phyloP scores from a whole-genome alignment of 805 yeast species.

The Candida boidinii region DNA sequence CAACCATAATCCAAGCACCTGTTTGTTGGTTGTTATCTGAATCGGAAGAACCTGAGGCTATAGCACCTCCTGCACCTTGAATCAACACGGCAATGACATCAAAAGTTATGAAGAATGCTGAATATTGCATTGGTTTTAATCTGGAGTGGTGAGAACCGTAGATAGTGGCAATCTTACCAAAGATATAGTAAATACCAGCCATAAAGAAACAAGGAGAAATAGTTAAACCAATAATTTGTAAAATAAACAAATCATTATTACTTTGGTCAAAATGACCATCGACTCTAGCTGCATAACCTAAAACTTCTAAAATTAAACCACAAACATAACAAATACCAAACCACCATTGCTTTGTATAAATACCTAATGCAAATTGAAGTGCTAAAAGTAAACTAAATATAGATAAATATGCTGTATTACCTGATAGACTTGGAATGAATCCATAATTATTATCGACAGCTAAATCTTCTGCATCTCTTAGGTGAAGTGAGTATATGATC shows the following conservation, averaged over 20 bases:
- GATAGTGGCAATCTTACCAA: slow-evolving; percentile 52
- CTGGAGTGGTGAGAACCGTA: slow-evolving; percentile 44
- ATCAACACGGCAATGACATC: slow-evolving; percentile 52
- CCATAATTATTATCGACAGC: too few relatives aligned
- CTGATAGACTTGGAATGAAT: too few relatives aligned
- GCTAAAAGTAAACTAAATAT: too few relatives aligned
- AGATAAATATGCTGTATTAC: too few relatives aligned
- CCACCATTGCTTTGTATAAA: slow-evolving; percentile 47
- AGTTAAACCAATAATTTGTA: slow-evolving; percentile 57
- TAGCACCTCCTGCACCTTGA: slow-evolving; percentile 69
- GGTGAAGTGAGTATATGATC: too few relatives aligned
- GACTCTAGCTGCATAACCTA: slow-evolving; percentile 56
- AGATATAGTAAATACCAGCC: slow-evolving; percentile 66
- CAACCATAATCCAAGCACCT: slow-evolving; percentile 6
- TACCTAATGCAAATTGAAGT: slow-evolving; percentile 31
- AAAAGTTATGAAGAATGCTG: slow-evolving; percentile 50
- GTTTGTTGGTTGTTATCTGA: slow-evolving; percentile 16
- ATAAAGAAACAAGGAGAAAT: slow-evolving; percentile 70
- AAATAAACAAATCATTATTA: slow-evolving; percentile 31
- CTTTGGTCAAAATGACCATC: slow-evolving; percentile 27
- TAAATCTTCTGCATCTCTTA: too few relatives aligned
- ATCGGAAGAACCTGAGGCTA: slow-evolving; percentile 39
- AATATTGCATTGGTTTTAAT: slow-evolving; percentile 42
- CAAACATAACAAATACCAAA: slow-evolving; percentile 43
- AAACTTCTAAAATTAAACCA: slow-evolving; percentile 50